Evolutionary conservation across 2,329 filamentous ascomycete species (phyloP), one percentile per base, ranked within the genome.

Genomic region (Penicillium sp.): DNA sequence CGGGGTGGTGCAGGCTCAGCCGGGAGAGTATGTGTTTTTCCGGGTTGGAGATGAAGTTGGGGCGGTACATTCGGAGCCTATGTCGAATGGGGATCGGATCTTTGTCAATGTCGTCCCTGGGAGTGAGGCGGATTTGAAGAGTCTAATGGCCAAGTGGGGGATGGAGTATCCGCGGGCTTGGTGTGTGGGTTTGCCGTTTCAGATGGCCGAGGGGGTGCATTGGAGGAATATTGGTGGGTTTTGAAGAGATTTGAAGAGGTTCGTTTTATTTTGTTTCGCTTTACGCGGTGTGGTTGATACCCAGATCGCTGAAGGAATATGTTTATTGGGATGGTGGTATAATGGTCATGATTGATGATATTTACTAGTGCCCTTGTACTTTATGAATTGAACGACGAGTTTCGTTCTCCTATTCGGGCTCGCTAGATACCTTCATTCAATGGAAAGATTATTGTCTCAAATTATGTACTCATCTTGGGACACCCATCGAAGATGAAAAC

Each of bases 1-100:
- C 31, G 49, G 35, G 8, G 23, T 56, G 9, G 52, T 58, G 5
- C 64, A 67, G 43, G 58, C 61, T 5, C 37, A 15, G 2, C 29
- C 14, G 1, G 73, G 75, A 1, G 67, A 77, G 44, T 75, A 74
- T 52, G 69, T 70, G 1, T 69, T 80, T 26, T 80, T 81, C 37
- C 67, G 70, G 12, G 73, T 79, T 20, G 79, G 79, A 0, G 66
- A 68, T 11, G 67, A 73, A 0, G 54, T 62, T 2, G 79, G 79
- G 2, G 62, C 62, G 0, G 54, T 65, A 15, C 62, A 65, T 56
- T 64, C 62, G 2, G 71, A 73, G 58, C 72, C 71, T 1, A 22
- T 14, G 23, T 66, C 62, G 20, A 56, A 63, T 47, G 60, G 54
- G 14, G 70, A 73, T 54, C 64, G 72, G 4, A 60, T 74, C 2